Percentiles rank a stretch among this genome's conserved stretches.
These are phyloP conservation scores for Babesia sp. DNA, from an alignment of 169 alveolate genomes.

Conservation along the genomic window DNA sequence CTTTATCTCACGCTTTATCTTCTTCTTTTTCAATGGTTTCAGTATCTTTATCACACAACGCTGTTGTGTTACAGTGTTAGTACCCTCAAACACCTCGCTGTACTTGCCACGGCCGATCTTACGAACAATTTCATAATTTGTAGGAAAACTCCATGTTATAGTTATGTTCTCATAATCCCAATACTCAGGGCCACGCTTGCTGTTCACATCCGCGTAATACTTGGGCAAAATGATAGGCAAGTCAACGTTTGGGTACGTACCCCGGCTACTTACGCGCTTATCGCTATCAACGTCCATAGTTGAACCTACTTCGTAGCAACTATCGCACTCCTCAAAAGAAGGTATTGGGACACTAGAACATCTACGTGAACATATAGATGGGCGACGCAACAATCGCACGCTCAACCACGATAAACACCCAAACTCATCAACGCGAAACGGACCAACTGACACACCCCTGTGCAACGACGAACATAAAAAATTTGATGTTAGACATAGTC, in stretches of 20 bases:
- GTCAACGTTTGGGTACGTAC: slow-evolving; percentile 37
- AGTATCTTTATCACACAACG: slow-evolving; percentile 92
- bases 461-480: slow-evolving; percentile 16
- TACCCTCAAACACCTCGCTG: slow-evolving; percentile 97
- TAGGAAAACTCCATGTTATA: slow-evolving; percentile 89
- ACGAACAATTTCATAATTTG: slow-evolving; percentile 90
- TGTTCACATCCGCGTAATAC: slow-evolving; percentile 82
- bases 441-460: slow-evolving; percentile 25
- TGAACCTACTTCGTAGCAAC: not conserved
- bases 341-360: too few species aligned
- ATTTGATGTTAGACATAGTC: slow-evolving; percentile 17
- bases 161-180: slow-evolving; percentile 90
- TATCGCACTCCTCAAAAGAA: not conserved
- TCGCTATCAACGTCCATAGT: slow-evolving; percentile 36
- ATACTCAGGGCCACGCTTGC: slow-evolving; percentile 84
- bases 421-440: not conserved
- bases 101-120: slow-evolving; percentile 99
- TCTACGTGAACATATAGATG: too few species aligned
- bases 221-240: slow-evolving; percentile 69
- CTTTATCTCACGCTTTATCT: slow-evolving; percentile 95
- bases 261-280: slow-evolving; percentile 5
- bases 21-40: slow-evolving; percentile 96
- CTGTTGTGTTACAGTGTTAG: slow-evolving; percentile 73
- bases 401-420: too few species aligned
- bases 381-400: too few species aligned